Conservation (phyloP, 1,284 basidiomycete genomes). For the Pseudozyma flocculosa region DNA sequence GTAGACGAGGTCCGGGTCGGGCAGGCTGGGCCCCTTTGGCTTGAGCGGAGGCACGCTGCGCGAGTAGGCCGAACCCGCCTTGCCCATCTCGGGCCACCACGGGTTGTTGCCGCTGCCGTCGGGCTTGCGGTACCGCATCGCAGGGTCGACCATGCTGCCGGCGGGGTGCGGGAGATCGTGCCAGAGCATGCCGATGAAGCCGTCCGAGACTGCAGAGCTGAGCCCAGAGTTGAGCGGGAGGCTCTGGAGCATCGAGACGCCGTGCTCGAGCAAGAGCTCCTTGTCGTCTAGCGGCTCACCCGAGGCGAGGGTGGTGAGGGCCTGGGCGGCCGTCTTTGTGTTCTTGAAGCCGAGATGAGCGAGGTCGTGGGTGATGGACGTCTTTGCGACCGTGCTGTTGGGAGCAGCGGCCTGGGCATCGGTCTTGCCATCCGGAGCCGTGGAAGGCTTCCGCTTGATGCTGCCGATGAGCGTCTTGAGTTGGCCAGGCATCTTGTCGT, state of each 20-base stretch:
- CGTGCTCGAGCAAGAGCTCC: slow-evolving; percentile 19
- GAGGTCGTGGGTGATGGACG: slow-evolving; percentile 5
- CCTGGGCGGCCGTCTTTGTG: slow-evolving; percentile 6
- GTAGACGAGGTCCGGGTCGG: slow-evolving; percentile 19
- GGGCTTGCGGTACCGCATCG: slow-evolving; percentile 25
- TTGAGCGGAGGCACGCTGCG: slow-evolving; percentile 68
- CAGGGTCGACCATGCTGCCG: slow-evolving; percentile 64
- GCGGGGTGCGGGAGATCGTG: slow-evolving; percentile 72
- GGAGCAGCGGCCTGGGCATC: slow-evolving; percentile 8
- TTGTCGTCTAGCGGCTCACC: slow-evolving; percentile 21
- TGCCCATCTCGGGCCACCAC: slow-evolving; percentile 69
- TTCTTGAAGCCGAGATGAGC: slow-evolving; percentile 4
- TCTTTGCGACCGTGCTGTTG: slow-evolving; percentile 2
- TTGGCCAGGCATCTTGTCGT: not conserved
- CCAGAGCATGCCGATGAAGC: slow-evolving; percentile 14
- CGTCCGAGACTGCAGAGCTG: not conserved
- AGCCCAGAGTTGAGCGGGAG: slow-evolving; percentile 6
- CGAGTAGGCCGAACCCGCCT: slow-evolving; percentile 72
- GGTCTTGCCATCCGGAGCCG: slow-evolving; percentile 1
- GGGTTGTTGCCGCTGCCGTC: slow-evolving; percentile 66
- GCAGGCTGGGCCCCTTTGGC: slow-evolving; percentile 12
- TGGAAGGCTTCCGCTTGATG: not conserved
- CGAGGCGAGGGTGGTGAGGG: slow-evolving; percentile 3
- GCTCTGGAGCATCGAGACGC: slow-evolving; percentile 17
- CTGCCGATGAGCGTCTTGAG: not conserved